Conservation (phyloP, 148 eudicot species). For the Camellia japonica region DNA sequence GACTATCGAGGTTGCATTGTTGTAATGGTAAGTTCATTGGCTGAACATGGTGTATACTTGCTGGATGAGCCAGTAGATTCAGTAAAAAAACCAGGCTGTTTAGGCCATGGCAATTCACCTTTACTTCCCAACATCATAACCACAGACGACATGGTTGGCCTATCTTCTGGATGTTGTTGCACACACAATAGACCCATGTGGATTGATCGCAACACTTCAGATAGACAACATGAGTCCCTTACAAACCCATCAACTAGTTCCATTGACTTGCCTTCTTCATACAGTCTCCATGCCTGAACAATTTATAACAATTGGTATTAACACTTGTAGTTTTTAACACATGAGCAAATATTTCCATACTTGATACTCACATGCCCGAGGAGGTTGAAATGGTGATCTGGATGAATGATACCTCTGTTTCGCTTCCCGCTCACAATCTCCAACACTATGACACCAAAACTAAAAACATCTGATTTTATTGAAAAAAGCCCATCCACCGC, state of each 20-base stretch:
- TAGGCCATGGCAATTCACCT: too few species aligned
- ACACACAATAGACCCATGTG: background rate
- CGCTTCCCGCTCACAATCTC: slow-evolving; percentile 4
- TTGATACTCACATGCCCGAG: background rate
- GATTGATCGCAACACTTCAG: background rate
- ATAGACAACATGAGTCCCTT: background rate
- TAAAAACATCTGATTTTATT: slow-evolving; percentile 6
- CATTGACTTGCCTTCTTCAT: background rate
- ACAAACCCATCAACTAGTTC: background rate
- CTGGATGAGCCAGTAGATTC: too few species aligned
- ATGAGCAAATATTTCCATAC: background rate
- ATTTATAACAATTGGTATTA: background rate
- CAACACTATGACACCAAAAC: background rate
- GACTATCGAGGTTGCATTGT: too few species aligned
- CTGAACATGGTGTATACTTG: too few species aligned
- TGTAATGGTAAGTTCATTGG: too few species aligned
- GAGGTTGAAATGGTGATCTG: background rate
- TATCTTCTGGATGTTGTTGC: background rate
- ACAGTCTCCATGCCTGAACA: slow-evolving; percentile 4
- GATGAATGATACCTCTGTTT: background rate
- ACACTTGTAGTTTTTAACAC: too few species aligned
- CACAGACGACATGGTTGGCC: too few species aligned
- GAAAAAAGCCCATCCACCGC: background rate
- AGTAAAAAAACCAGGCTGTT: too few species aligned
- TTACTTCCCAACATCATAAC: too few species aligned